These are phyloP conservation scores for Schwanniomyces polymorphus DNA, from an alignment of 805 yeast genomes.

Conservation along the genomic window DNA sequence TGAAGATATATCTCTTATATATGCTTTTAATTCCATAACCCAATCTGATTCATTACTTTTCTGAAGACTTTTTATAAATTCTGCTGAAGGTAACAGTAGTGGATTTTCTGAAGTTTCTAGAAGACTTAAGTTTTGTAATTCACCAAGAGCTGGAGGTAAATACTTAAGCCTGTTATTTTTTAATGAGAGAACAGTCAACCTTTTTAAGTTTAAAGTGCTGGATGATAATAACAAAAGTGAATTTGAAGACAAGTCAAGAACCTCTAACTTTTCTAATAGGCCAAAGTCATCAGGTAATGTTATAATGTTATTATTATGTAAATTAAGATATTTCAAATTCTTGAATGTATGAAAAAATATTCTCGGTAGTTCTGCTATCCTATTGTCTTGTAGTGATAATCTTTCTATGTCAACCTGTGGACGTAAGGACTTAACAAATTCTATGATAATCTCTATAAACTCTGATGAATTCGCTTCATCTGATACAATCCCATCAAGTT, in stretches of 20 bases:
- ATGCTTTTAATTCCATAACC: slow-evolving; percentile 40
- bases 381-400: slow-evolving; percentile 55
- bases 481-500: slow-evolving; percentile 13
- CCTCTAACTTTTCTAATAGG: slow-evolving; percentile 50
- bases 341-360: slow-evolving; percentile 42
- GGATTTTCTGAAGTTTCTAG: slow-evolving; percentile 68
- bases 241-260: slow-evolving; percentile 65
- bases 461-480: slow-evolving; percentile 12
- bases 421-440: slow-evolving; percentile 17
- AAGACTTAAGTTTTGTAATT: slow-evolving; percentile 51
- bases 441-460: slow-evolving; percentile 20
- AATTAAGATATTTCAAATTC: slow-evolving; percentile 58
- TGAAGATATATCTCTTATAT: slow-evolving; percentile 34
- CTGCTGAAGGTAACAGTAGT: slow-evolving; percentile 46
- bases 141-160: slow-evolving; percentile 53
- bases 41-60: slow-evolving; percentile 44
- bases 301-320: slow-evolving; percentile 58
- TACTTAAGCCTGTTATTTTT: slow-evolving; percentile 57
- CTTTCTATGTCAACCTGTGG: slow-evolving; percentile 42
- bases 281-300: slow-evolving; percentile 50
- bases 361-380: slow-evolving; percentile 46
- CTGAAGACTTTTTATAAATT: slow-evolving; percentile 31
- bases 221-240: slow-evolving; percentile 40
- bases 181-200: slow-evolving; percentile 59
- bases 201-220: slow-evolving; percentile 38